Base-by-base conservation (phyloP, 2,329 filamentous ascomycete species). In the Exophiala sp. region DNA sequence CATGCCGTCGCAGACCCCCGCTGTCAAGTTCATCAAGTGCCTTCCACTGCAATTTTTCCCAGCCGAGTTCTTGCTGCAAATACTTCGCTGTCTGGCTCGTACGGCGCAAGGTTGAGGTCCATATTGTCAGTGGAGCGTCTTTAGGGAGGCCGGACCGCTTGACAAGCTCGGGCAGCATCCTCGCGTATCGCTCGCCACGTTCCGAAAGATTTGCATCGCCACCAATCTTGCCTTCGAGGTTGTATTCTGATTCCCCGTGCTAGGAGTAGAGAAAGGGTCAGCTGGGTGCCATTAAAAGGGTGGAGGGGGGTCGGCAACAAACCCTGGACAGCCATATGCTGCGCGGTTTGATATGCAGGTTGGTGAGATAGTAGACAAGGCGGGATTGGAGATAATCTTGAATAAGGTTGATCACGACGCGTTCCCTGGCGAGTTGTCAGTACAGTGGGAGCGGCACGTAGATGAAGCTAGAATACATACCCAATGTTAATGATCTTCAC, bases 31-130 rank as follows among this genome's bases (percentile, higher is more conserved):
- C 93, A 64, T 98, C 93, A 2, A 98, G 80, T 0, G 93, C 93
- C 73, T 98, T 98, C 93, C 93, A 98, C 69, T 96, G 89, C 11
- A 98, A 78, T 68, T 96, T 94, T 66, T 96, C 91, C 69, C 91
- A 96, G 53, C 69, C 67, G 6, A 70, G 72, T 48, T 86, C 77
- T 10, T 76, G 71, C 2, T 86, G 83, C 1, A 98, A 80, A 70
- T 87, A 88, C 43, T 86, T 83, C 11, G 91, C 85, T 0, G 91
- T 97, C 57, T 93, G 86, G 61, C 95, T 96, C 11, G 93, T 98
- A 52, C 93, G 86, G 66, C 81, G 82, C 30, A 87, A 70, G 0
- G 84, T 88, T 1, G 83, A 86, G 1, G 83, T 88, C 84, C 84
- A 88, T 52, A 87, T 81, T 3, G 82, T 86, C 13, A 87, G 73